Evolutionary conservation across 345 rosid species (phyloP), one percentile per base, ranked within the genome.

Genomic region (Populus tremula): DNA sequence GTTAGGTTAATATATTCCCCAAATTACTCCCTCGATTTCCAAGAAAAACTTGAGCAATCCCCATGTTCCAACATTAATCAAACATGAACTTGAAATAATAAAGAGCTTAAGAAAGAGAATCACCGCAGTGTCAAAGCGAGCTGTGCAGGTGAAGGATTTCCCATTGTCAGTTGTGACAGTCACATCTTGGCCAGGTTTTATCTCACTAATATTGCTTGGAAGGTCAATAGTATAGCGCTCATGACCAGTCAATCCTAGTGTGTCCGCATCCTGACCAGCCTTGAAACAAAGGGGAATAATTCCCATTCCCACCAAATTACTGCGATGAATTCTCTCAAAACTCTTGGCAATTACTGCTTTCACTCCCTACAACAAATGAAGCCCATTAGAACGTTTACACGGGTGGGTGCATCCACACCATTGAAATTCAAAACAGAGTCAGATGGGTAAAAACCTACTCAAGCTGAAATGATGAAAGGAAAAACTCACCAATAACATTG

Each of bases 231-330:
- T 88, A 84, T 84, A 96, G 6, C 97, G 94, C 75, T 96, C 98
- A 0, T 89, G 95, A 64, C 98, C 99, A 11, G 96, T 94, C 87
- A 94, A 83, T 35, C 97, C 96, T 73, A 96, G 88, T 0, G 92
- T 82, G 72, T 96, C 98, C 3, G 97, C 92, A 70, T 96, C 99
- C 90, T 96, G 91, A 21, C 99, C 99, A 11, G 91, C 74, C 87
- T 91, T 92, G 82, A 92, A 96, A 82, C 98, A 96, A 66, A 96
- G 91, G 1, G 98, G 99, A 76, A 96, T 84, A 54, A 96, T 88
- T 50, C 99, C 99, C 99, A 96, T 96, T 78, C 99, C 99, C 25
- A 94, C 98, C 88, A 94, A 86, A 81, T 96, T 96, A 80, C 99
- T 96, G 64, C 98, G 87, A 69, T 96, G 99, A 84, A 96, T 96